Conservation (phyloP, 2,329 filamentous ascomycete species). For the Proliferodiscus dingleyae region DNA sequence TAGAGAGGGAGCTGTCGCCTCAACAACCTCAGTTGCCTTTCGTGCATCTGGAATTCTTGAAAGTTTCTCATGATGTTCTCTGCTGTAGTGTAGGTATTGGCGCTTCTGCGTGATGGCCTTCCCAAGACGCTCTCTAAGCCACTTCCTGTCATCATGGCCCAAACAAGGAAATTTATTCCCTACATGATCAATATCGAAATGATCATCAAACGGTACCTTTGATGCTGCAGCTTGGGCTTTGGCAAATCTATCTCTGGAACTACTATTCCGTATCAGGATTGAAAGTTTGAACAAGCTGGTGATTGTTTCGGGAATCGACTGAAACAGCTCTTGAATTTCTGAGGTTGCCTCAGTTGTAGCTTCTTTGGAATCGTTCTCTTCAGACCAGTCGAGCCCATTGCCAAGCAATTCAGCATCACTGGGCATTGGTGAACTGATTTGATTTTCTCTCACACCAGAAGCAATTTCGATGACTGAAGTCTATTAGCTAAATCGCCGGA, state of each 20-base stretch:
- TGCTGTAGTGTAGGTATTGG: slow-evolving; percentile 26
- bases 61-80: slow-evolving; percentile 20
- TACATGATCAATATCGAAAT: slow-evolving; percentile 13
- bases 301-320: slow-evolving; percentile 9
- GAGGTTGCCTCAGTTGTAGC: slow-evolving; percentile 10
- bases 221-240: slow-evolving; percentile 7
- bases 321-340: slow-evolving; percentile 14
- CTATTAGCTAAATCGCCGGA: neutral
- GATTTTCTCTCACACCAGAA: slow-evolving; percentile 9
- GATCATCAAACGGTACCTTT: slow-evolving; percentile 5
- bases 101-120: slow-evolving; percentile 25
- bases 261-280: slow-evolving; percentile 14
- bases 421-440: neutral
- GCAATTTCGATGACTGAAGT: slow-evolving; percentile 8
- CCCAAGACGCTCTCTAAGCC: slow-evolving; percentile 21
- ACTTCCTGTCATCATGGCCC: neutral
- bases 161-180: slow-evolving; percentile 11
- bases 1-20: no score
- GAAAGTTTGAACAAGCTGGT: slow-evolving; percentile 13
- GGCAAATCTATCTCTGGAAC: slow-evolving; percentile 9
- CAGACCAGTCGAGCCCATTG: no score
- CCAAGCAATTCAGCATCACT: no score
- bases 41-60: neutral
- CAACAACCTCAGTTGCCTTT: neutral
- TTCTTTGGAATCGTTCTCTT: no score